These are phyloP conservation scores for Chrysanthemum makinoi DNA, from an alignment of 129 eudicot genomes.

Conservation along the genomic window DNA sequence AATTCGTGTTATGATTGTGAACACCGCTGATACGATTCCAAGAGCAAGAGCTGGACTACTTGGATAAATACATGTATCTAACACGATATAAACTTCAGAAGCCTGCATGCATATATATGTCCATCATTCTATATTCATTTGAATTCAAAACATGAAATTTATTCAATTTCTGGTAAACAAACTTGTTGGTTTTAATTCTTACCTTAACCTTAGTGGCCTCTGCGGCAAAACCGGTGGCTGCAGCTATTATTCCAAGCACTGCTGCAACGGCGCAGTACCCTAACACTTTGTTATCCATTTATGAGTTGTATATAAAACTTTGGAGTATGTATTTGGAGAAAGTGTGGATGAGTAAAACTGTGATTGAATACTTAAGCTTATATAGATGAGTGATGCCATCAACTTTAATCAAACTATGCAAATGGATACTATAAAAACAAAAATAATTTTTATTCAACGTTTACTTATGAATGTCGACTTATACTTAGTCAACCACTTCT, in stretches of 20 bases:
- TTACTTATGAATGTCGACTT: background rate
- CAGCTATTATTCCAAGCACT: slow-evolving; percentile 29
- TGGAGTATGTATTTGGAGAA: background rate
- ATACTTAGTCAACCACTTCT: no score
- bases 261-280: slow-evolving; percentile 11
- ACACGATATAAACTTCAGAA: background rate
- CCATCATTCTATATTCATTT: background rate
- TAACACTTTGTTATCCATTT: slow-evolving; percentile 20
- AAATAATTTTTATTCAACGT: background rate
- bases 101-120: slow-evolving; percentile 14
- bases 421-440: no score
- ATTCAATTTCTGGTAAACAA: background rate
- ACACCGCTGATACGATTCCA: slow-evolving; percentile 13
- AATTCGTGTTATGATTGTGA: slow-evolving; percentile 4
- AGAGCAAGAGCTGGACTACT: slow-evolving; percentile 22
- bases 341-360: no score
- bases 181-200: background rate
- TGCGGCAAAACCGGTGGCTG: background rate
- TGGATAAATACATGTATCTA: slow-evolving; percentile 16
- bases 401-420: background rate
- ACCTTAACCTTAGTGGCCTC: slow-evolving; percentile 17
- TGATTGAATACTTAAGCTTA: background rate
- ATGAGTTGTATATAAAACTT: slow-evolving; percentile 5
- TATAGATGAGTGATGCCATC: slow-evolving; percentile 1
- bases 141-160: background rate